phyloP scores from a whole-genome alignment of 2,329 filamentous ascomycete species.

The Fusarium sacchari region DNA sequence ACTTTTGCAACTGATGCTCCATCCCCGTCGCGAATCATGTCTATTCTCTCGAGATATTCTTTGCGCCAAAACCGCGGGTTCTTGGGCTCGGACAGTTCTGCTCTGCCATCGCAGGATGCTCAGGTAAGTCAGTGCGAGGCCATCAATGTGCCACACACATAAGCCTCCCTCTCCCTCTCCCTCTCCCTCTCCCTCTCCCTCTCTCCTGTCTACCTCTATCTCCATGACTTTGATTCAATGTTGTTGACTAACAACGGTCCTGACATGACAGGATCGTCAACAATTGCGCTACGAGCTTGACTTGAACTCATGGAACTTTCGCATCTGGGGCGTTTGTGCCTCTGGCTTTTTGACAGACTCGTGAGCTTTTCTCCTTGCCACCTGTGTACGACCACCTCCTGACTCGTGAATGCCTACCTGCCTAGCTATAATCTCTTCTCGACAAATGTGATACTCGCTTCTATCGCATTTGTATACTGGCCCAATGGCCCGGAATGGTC shows the following conservation, averaged over 20 bases:
- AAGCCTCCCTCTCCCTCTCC: not conserved
- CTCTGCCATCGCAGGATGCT: conserved; percentile 59
- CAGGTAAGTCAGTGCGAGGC: conserved; percentile 51
- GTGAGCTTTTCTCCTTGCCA: conserved; percentile 47
- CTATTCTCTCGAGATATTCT: conserved; percentile 42
- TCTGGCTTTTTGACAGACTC: conserved; percentile 65
- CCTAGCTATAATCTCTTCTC: conserved; percentile 64
- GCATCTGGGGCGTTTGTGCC: conserved; percentile 65
- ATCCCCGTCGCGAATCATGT: conserved; percentile 42
- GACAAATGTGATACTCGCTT: conserved; percentile 64
- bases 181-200: not conserved
- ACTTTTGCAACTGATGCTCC: conserved; percentile 34
- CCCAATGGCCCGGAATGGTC: conserved; percentile 57
- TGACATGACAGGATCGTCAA: conserved; percentile 55
- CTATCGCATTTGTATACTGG: conserved; percentile 64
- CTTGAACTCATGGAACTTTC: conserved; percentile 64
- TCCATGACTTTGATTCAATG: conserved; percentile 1
- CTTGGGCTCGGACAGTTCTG: conserved; percentile 61
- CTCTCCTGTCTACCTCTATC: conserved; percentile 4
- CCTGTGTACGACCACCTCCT: not conserved
- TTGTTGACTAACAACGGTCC: conserved; percentile 23
- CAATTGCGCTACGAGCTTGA: conserved; percentile 64
- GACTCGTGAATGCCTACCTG: not conserved
- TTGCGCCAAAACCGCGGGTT: conserved; percentile 59
- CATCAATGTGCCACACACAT: conserved; percentile 3